A percentile compares a stretch with the other conserved stretches of the same genome.
Evolutionary conservation across 352 stramenopile species (phyloP).

Genomic region (Phytopythium boreale): DNA sequence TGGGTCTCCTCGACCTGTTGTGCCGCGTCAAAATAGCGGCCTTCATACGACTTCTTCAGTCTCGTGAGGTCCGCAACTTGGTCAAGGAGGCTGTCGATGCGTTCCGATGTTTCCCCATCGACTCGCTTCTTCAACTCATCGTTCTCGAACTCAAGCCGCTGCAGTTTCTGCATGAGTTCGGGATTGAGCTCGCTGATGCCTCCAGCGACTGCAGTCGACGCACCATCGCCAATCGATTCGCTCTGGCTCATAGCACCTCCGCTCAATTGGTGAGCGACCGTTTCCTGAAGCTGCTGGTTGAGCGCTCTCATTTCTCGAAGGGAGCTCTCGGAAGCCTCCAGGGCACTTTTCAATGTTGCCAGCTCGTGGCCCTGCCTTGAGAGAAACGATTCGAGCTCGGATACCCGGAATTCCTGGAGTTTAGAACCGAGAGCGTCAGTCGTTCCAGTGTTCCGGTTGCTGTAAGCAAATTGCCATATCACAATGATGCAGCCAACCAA

Average conservation of each 20-base stretch:
- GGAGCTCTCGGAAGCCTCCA: constrained; percentile 24
- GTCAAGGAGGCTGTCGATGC: constrained; percentile 54
- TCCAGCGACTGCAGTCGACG: constrained; percentile 11
- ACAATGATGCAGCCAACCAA: not conserved
- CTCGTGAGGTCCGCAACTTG: constrained; percentile 50
- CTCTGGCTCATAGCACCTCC: not conserved
- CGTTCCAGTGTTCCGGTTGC: not conserved
- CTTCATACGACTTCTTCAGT: constrained; percentile 72
- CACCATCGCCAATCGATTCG: not conserved
- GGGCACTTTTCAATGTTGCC: constrained; percentile 16
- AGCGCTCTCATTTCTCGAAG: constrained; percentile 37
- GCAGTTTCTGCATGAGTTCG: constrained; percentile 62
- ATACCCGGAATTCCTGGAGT: constrained; percentile 56
- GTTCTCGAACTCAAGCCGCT: constrained; percentile 61
- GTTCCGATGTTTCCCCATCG: constrained; percentile 45
- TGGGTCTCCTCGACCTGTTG: constrained; percentile 19
- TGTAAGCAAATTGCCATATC: not conserved
- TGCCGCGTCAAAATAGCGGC: constrained; percentile 57
- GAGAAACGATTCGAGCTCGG: constrained; percentile 46
- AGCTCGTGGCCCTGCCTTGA: constrained; percentile 31
- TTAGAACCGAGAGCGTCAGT: not conserved
- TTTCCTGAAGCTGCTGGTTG: constrained; percentile 53
- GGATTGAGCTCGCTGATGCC: constrained; percentile 67
- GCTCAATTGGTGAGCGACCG: constrained; percentile 19
- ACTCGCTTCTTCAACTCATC: constrained; percentile 41